phyloP scores from a whole-genome alignment of 352 stramenopile species.

The Phytophthora chlamydospora region DNA sequence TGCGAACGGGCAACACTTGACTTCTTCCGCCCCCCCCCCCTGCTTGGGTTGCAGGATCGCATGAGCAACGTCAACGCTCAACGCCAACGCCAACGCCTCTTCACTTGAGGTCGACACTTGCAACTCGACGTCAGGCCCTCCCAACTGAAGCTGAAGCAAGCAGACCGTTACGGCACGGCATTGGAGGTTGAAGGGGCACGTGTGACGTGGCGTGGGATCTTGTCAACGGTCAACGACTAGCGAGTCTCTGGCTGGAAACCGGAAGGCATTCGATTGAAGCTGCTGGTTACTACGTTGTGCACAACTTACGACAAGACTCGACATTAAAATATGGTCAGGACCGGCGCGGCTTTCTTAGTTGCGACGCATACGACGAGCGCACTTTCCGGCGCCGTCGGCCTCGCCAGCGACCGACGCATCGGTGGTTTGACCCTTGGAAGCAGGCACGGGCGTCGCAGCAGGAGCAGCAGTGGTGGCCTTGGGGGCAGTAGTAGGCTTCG shows the following conservation, averaged over 20 bases:
- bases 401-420: slow-evolving; percentile 22
- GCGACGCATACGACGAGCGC: slow-evolving; percentile 31
- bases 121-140: neutral
- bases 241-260: slow-evolving; percentile 3
- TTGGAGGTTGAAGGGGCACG: slow-evolving; percentile 4
- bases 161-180: slow-evolving; percentile 7
- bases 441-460: neutral
- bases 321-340: slow-evolving; percentile 5
- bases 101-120: slow-evolving; percentile 14
- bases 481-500: slow-evolving; percentile 4
- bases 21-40: slow-evolving; percentile 8
- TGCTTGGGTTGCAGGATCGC: slow-evolving; percentile 21
- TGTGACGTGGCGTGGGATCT: slow-evolving; percentile 33
- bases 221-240: slow-evolving; percentile 4
- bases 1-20: slow-evolving; percentile 19
- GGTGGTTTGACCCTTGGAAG: slow-evolving; percentile 16
- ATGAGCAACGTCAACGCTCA: slow-evolving; percentile 9
- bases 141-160: slow-evolving; percentile 1
- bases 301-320: neutral
- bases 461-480: slow-evolving; percentile 3
- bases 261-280: slow-evolving; percentile 9
- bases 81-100: slow-evolving; percentile 20
- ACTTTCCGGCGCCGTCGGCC: slow-evolving; percentile 23
- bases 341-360: slow-evolving; percentile 13
- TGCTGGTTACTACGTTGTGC: slow-evolving; percentile 2